These are phyloP conservation scores for Magnusiomyces starmeri DNA, from an alignment of 1,139 yeast species.

Conservation along the genomic window DNA sequence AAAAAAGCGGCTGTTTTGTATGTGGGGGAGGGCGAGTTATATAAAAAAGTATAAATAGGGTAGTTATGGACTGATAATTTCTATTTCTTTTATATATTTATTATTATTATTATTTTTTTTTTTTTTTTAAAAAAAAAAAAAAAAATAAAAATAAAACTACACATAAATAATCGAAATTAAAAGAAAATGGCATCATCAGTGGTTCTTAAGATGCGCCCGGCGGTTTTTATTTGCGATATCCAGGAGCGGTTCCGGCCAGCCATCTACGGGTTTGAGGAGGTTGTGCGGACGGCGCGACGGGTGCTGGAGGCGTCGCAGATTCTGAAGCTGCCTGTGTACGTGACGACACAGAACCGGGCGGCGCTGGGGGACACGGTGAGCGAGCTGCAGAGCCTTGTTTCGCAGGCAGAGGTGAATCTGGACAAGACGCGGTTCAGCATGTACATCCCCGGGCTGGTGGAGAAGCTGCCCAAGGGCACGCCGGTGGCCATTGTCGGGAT, in stretches of 20 bases:
- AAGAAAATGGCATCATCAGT: not conserved
- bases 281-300: constrained; percentile 20
- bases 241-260: constrained; percentile 24
- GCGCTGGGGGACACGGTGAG: constrained; percentile 26
- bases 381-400: constrained; percentile 20
- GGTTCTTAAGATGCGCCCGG: constrained; percentile 18
- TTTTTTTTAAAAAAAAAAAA: not conserved
- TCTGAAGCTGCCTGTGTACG: constrained; percentile 24
- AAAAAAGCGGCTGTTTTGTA: no score
- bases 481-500: constrained; percentile 28
- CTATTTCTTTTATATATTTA: not conserved
- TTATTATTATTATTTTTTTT: no score
- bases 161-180: not conserved
- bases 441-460: constrained; percentile 24
- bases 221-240: constrained; percentile 28
- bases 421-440: constrained; percentile 28
- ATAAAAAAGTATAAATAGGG: not conserved
- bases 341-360: constrained; percentile 27
- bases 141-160: no score
- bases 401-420: constrained; percentile 21
- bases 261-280: constrained; percentile 23
- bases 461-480: constrained; percentile 17
- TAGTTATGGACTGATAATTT: not conserved
- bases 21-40: not conserved
- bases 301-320: constrained; percentile 23